Evolutionary conservation across 306 rosid species (phyloP), one percentile per base, ranked within the genome.

Genomic region (Vigna radiata): DNA sequence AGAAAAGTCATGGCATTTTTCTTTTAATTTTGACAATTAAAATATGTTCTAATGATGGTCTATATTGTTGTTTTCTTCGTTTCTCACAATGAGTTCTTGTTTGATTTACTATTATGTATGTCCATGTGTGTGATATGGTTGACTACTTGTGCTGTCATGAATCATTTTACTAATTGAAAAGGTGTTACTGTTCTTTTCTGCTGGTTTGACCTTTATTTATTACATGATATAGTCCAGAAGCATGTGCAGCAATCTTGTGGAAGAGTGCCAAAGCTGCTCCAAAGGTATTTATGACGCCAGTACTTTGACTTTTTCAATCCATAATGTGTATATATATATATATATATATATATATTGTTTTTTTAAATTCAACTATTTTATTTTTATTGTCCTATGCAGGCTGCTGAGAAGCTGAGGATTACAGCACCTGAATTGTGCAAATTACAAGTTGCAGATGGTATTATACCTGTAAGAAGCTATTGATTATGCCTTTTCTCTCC

Each of bases 191-290:
- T 73, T 64, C 63, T 82, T 14, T 74, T 79, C 70, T 80, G 50
- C 60, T 75, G 73, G 47, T 63, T 71, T 84, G 85, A 60, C 69
- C 84, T 79, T 79, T 76, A 62, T 84, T 81, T 76, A 72, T 86
- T 8, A 66, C 76, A 25, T 70, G 81, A 75, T 87, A 44, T 68
- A 95, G 99, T 82, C 99, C 99, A 6, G 99, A 95, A 82, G 98
- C 97, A 62, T 89, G 97, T 82, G 98, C 97, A 50, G 98, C 97
- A 50, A 95, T 95, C 91, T 88, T 95, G 88, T 95, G 94, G 93
- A 95, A 92, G 91, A 87, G 14, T 81, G 75, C 97, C 39, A 95
- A 90, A 89, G 97, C 94, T 68, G 67, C 99, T 80, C 97, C 99
- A 43, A 72, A 86, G 99, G 99, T 92, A 79, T 59, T 37, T 71